phyloP scores from a whole-genome alignment of 176 grass and related monocot genomes.

The Luzula sylvatica region DNA sequence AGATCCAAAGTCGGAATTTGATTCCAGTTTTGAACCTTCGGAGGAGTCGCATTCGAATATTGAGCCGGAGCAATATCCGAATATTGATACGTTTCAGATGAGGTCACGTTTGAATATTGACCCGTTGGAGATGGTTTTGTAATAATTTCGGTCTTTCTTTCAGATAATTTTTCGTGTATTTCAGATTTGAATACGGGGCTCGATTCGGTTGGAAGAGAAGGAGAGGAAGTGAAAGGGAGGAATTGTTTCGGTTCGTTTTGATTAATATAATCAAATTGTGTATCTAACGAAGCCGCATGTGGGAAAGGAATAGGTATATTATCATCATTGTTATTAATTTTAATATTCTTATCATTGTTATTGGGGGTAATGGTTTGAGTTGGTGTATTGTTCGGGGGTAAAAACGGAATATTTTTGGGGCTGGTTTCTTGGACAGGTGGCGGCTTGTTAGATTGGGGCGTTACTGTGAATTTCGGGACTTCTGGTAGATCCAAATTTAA shows the following conservation, averaged over 20 bases:
- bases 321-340: no score
- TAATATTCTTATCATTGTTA: no score
- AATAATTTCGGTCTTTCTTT: slow-evolving; percentile 29
- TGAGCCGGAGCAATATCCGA: no score
- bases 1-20: slow-evolving; percentile 37
- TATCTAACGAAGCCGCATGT: slow-evolving; percentile 30
- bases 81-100: no score
- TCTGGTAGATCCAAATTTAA: slow-evolving; percentile 72
- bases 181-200: background rate
- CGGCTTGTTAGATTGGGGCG: slow-evolving; percentile 22
- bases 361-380: no score
- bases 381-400: slow-evolving; percentile 27
- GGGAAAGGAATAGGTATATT: slow-evolving; percentile 24
- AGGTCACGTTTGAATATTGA: slow-evolving; percentile 17
- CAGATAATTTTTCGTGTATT: slow-evolving; percentile 19
- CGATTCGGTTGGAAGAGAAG: slow-evolving; percentile 31
- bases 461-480: slow-evolving; percentile 72
- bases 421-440: slow-evolving; percentile 31
- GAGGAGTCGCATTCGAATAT: no score
- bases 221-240: slow-evolving; percentile 52
- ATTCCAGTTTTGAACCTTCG: slow-evolving; percentile 1
- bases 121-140: slow-evolving; percentile 16
- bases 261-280: slow-evolving; percentile 18
- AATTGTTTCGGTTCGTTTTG: slow-evolving; percentile 53
- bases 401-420: slow-evolving; percentile 16